Evolutionary conservation across 2,329 filamentous ascomycete genomes (phyloP), one percentile per base, ranked within the genome.

Genomic region (Aspergillus awamori): DNA sequence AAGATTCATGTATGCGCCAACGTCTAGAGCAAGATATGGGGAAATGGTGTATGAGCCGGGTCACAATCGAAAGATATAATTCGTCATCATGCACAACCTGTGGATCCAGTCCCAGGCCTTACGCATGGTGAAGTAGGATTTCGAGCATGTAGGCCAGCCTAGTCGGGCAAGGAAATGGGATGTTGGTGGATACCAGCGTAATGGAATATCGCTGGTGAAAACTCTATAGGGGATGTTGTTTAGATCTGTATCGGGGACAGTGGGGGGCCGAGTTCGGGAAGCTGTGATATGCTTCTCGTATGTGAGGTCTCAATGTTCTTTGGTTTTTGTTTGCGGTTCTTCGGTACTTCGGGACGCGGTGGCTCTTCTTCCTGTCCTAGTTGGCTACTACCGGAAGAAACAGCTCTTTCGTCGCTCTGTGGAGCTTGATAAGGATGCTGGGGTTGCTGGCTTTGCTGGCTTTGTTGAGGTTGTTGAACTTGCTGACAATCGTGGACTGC

Each of bases 341-440:
- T 71, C 15, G 71, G 67, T 10, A 74, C 72, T 30, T 69, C 64
- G 5, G 76, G 74, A 39, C 71, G 74, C 52, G 68, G 65, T 20
- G 64, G 59, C 51, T 74, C 65, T 55, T 76, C 69, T 63, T 71
- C 56, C 79, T 82, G 65, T 45, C 81, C 68, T 49, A 80, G 80
- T 67, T 86, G 85, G 74, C 81, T 84, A 66, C 87, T 89, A 64
- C 87, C 88, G 8, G 88, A 89, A 3, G 88, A 89, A 11, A 86
- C 72, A 33, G 83, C 84, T 47, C 84, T 80, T 57, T 88, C 86
- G 41, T 87, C 82, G n/a, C 64, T 64, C 43, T 67, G 68, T 30
- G 70, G 67, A 20, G 15, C 6, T 47, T 45, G 53, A 41, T 17
- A 10, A 30, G 28, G 11, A 28, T 24, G 24, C 22, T 26, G 36